Percentiles rank a stretch among this genome's conserved stretches.
Conservation (phyloP, 1,139 yeast species). For the Yamadazyma diddensiae region DNA sequence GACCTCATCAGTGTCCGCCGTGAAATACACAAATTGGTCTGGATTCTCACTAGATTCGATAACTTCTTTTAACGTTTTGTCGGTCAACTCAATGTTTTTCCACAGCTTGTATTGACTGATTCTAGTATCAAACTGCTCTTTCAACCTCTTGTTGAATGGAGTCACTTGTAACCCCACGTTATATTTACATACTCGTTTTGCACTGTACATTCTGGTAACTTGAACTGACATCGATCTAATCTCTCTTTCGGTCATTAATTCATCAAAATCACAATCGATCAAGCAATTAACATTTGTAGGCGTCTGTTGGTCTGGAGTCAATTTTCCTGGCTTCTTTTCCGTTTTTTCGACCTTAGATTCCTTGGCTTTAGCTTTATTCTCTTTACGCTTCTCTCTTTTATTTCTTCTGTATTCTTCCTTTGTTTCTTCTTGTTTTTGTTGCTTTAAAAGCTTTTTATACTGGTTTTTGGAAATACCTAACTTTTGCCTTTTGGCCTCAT, state of each 20-base stretch:
- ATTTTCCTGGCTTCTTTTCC: conserved; percentile 26
- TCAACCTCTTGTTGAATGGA: conserved; percentile 64
- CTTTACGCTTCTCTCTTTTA: conserved; percentile 54
- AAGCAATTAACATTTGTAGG: conserved; percentile 53
- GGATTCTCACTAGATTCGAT: conserved; percentile 2
- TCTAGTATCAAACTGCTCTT: conserved; percentile 63
- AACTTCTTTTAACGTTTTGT: conserved; percentile 36
- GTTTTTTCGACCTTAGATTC: conserved; percentile 18
- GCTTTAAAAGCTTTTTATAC: conserved; percentile 70
- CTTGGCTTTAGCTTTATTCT: conserved; percentile 31
- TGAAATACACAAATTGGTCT: conserved; percentile 56
- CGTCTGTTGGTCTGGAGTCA: conserved; percentile 38
- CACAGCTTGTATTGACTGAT: conserved; percentile 62
- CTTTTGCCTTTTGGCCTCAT: conserved; percentile 12
- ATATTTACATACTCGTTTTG: conserved; percentile 60
- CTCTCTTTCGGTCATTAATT: conserved; percentile 79
- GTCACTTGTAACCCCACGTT: conserved; percentile 62
- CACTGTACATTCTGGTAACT: conserved; percentile 77
- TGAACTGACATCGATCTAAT: conserved; percentile 76
- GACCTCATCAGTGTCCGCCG: conserved; percentile 81
- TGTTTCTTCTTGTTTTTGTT: conserved; percentile 59
- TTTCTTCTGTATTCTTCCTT: conserved; percentile 55
- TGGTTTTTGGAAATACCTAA: conserved; percentile 54
- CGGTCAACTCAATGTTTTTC: conserved; percentile 56
- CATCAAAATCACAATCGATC: conserved; percentile 89